Evolutionary conservation across 2,329 filamentous ascomycete genomes (phyloP).

Genomic region (Fusarium newnesense): DNA sequence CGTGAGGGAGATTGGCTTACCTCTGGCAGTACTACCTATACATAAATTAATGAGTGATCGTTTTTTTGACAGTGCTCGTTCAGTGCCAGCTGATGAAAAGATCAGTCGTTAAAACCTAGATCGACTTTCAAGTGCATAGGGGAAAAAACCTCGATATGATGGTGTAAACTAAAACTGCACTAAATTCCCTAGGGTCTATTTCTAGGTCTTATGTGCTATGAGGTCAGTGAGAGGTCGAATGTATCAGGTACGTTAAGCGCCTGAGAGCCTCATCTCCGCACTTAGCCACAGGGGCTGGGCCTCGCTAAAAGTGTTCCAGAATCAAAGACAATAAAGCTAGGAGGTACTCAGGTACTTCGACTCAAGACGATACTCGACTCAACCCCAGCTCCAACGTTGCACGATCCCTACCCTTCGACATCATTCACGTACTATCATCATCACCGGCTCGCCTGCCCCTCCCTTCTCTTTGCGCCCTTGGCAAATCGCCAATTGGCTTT

Average conservation of each 20-base stretch:
- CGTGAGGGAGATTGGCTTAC: neutral
- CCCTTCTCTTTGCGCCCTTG: constrained; percentile 14
- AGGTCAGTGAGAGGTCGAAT: constrained; percentile 4
- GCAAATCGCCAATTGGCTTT: constrained; percentile 25
- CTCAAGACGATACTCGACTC: constrained; percentile 1
- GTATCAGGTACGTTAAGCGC: constrained; percentile 5
- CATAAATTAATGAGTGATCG: neutral
- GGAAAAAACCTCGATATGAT: constrained; percentile 31
- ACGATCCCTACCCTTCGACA: constrained; percentile 33
- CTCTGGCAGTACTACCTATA: neutral
- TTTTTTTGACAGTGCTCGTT: neutral
- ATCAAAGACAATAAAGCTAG: neutral
- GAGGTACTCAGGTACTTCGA: constrained; percentile 25
- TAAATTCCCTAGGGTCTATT: constrained; percentile 1
- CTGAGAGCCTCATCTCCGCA: neutral
- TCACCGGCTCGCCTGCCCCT: constrained; percentile 14
- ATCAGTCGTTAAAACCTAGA: constrained; percentile 7
- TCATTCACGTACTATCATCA: constrained; percentile 19
- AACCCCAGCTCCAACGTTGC: constrained; percentile 28
- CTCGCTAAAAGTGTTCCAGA: neutral
- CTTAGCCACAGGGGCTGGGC: constrained; percentile 4
- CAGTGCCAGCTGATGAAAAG: constrained; percentile 8
- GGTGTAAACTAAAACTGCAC: constrained; percentile 8
- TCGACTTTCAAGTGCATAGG: neutral
- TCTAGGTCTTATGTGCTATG: constrained; percentile 6